A percentile compares a stretch with the other conserved stretches of the same genome.
These are phyloP conservation scores for Bruguiera parviflora DNA, from an alignment of 345 rosid genomes.

Conservation along the genomic window DNA sequence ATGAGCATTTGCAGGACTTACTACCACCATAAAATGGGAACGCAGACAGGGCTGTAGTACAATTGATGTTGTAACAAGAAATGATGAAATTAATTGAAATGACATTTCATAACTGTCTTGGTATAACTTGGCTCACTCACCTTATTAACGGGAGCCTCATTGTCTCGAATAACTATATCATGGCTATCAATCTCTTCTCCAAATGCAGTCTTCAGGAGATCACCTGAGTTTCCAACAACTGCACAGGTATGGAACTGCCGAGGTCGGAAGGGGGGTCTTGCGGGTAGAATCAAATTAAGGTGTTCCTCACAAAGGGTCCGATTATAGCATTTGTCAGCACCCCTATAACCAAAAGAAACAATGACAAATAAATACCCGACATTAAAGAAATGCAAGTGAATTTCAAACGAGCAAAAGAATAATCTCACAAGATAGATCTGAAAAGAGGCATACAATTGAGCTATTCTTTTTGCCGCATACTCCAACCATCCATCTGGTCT, in stretches of 20 bases:
- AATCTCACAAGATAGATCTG: not conserved
- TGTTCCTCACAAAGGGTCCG: slow-evolving; percentile 82
- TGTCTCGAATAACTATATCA: slow-evolving; percentile 89
- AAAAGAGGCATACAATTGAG: slow-evolving; percentile 63
- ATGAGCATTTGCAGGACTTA: slow-evolving; percentile 19
- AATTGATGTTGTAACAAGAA: too few relatives aligned
- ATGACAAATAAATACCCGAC: not conserved
- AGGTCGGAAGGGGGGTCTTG: slow-evolving; percentile 81
- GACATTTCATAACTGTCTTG: not conserved
- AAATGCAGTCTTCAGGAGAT: slow-evolving; percentile 76
- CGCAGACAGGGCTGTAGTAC: too few relatives aligned
- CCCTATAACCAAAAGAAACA: slow-evolving; percentile 45
- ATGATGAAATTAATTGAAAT: too few relatives aligned
- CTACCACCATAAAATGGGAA: not conserved
- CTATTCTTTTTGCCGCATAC: slow-evolving; percentile 89
- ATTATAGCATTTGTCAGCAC: slow-evolving; percentile 78
- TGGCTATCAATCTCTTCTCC: slow-evolving; percentile 92
- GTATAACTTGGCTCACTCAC: slow-evolving; percentile 21
- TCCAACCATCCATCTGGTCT: slow-evolving; percentile 96
- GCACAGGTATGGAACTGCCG: slow-evolving; percentile 82
- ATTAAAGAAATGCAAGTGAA: not conserved
- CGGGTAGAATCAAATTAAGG: slow-evolving; percentile 78
- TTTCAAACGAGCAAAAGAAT: not conserved
- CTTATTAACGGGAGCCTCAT: slow-evolving; percentile 95
- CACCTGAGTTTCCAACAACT: slow-evolving; percentile 95